Conservation (phyloP, 2,329 filamentous ascomycete genomes). For the Penicillium sp. region DNA sequence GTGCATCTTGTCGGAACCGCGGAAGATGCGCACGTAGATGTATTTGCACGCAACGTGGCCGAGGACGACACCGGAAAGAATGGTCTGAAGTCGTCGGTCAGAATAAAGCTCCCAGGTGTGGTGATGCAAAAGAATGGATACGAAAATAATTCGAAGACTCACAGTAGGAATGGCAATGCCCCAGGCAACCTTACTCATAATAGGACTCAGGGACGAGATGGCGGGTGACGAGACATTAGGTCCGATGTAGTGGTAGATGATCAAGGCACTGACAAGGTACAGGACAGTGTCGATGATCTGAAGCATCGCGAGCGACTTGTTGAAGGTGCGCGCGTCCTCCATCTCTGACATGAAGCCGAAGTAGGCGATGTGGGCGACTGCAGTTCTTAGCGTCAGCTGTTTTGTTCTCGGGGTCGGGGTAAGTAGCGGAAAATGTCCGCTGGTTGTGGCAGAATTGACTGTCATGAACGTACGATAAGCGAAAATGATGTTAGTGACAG, state of each 20-base stretch:
- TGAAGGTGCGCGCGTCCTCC: conserved; percentile 64
- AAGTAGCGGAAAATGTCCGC: not conserved
- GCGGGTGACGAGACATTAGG: conserved; percentile 67
- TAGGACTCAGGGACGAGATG: conserved; percentile 63
- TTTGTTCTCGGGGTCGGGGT: not conserved
- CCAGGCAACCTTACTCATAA: conserved; percentile 69
- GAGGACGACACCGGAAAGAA: conserved; percentile 73
- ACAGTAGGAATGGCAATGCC: conserved; percentile 70
- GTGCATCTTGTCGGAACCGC: conserved; percentile 61
- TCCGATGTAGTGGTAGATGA: conserved; percentile 72
- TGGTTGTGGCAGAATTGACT: not conserved
- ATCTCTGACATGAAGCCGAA: conserved; percentile 71
- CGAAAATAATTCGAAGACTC: conserved; percentile 11
- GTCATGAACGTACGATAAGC: conserved; percentile 61
- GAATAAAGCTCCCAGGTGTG: not conserved
- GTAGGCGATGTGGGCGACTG: conserved; percentile 67
- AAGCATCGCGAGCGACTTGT: conserved; percentile 67
- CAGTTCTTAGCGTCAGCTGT: conserved; percentile 7
- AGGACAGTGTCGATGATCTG: conserved; percentile 65
- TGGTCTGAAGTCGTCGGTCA: conserved; percentile 51
- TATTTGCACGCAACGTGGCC: conserved; percentile 70
- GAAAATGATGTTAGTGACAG: conserved; percentile 71
- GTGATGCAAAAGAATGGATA: not conserved
- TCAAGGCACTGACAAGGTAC: conserved; percentile 68
- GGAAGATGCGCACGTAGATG: conserved; percentile 68